Percentiles rank a stretch among this genome's conserved stretches.
Evolutionary conservation across 2,329 filamentous ascomycete species (phyloP).

Genomic region (Fusarium fracticaudum): DNA sequence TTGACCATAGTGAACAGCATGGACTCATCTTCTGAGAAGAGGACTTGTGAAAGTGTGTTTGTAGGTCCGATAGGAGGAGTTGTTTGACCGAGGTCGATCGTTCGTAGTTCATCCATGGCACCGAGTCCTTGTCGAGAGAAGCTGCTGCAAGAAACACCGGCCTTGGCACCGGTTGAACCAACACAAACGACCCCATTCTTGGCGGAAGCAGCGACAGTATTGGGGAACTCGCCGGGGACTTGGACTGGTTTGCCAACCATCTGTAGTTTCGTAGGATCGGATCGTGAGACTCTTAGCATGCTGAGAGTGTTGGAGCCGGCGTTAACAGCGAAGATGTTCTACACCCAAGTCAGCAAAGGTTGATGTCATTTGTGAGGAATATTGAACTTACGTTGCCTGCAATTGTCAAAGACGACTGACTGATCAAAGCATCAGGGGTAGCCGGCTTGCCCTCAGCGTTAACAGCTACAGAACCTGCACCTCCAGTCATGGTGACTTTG

Average conservation of each 20-base stretch:
- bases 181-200: slow-evolving; percentile 58
- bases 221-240: slow-evolving; percentile 62
- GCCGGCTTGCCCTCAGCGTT: slow-evolving; percentile 51
- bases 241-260: slow-evolving; percentile 54
- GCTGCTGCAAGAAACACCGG: slow-evolving; percentile 56
- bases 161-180: slow-evolving; percentile 53
- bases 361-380: accelerated
- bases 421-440: slow-evolving; percentile 60
- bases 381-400: slow-evolving; percentile 55
- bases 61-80: slow-evolving; percentile 67
- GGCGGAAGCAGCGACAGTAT: slow-evolving; percentile 59
- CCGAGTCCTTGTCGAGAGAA: slow-evolving; percentile 52
- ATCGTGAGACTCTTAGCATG: slow-evolving; percentile 56
- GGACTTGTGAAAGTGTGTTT: slow-evolving; percentile 68
- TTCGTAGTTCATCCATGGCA: slow-evolving; percentile 56
- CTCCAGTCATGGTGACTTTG: slow-evolving; percentile 56
- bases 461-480: slow-evolving; percentile 55
- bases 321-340: slow-evolving; percentile 65
- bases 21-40: slow-evolving; percentile 65
- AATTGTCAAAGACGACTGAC: slow-evolving; percentile 61
- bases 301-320: slow-evolving; percentile 62
- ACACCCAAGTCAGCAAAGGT: not conserved
- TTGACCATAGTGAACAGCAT: slow-evolving; percentile 68
- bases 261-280: slow-evolving; percentile 56
- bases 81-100: slow-evolving; percentile 62